Conservation (phyloP, 352 stramenopile species). For the Plasmopara viticola region DNA sequence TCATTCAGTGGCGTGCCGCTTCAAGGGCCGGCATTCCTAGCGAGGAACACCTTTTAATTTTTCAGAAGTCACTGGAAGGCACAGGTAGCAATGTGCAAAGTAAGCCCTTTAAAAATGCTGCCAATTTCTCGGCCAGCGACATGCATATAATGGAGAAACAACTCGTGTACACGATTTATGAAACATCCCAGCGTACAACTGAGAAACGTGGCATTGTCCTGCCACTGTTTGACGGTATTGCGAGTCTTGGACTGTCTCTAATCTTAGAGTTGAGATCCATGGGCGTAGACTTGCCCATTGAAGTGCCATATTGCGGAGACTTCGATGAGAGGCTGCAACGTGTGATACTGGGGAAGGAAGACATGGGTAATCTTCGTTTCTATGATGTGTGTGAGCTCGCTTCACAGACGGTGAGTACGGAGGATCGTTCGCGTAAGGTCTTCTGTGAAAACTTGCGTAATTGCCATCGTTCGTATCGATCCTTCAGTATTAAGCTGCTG, state of each 20-base stretch:
- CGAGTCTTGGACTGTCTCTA: conserved; percentile 43
- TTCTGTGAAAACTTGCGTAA: conserved; percentile 44
- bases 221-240: conserved; percentile 46
- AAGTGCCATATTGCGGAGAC: conserved; percentile 61
- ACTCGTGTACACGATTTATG: conserved; percentile 29
- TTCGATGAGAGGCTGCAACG: conserved; percentile 28
- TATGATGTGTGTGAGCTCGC: conserved; percentile 60
- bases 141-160: conserved; percentile 26
- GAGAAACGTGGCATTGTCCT: conserved; percentile 50
- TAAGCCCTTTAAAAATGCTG: background rate
- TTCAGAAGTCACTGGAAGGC: background rate
- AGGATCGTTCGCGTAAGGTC: conserved; percentile 26
- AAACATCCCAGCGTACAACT: conserved; percentile 20
- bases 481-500: conserved; percentile 55
- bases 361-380: conserved; percentile 38
- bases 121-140: conserved; percentile 14
- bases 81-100: background rate
- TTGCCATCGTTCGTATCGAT: conserved; percentile 40
- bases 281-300: conserved; percentile 41
- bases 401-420: conserved; percentile 16
- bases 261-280: conserved; percentile 51
- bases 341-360: conserved; percentile 27
- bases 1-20: conserved; percentile 26
- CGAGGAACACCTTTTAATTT: conserved; percentile 13
- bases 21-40: conserved; percentile 4